Conservation (phyloP, 352 stramenopile species). For the Thalassiosira livingstoniorum region DNA sequence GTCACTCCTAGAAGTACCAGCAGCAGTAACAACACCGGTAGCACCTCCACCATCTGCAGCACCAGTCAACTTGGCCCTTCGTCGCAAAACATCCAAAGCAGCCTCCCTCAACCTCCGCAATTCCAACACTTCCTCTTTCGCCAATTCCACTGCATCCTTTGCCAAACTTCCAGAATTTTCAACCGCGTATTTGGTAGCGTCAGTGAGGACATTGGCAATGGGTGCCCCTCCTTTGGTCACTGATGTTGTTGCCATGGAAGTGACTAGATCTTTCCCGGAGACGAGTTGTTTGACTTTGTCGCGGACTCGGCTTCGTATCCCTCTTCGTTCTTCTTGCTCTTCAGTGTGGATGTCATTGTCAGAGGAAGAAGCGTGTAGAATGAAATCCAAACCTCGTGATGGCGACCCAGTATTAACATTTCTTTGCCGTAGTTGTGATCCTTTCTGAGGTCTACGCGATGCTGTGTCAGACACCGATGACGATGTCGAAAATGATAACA, state of each 20-base stretch:
- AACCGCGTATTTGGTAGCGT: slow-evolving; percentile 32
- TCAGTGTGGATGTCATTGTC: background rate
- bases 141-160: slow-evolving; percentile 48
- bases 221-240: slow-evolving; percentile 18
- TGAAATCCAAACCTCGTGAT: too few relatives aligned
- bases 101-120: too few relatives aligned
- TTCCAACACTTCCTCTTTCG: slow-evolving; percentile 46
- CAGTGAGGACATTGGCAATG: slow-evolving; percentile 52
- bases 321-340: background rate
- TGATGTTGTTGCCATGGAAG: background rate
- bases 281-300: background rate
- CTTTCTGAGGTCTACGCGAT: too few relatives aligned
- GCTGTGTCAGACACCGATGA: too few relatives aligned
- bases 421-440: too few relatives aligned
- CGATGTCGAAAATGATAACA: too few relatives aligned
- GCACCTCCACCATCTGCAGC: background rate
- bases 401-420: too few relatives aligned
- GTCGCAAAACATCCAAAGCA: too few relatives aligned
- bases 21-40: background rate
- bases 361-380: too few relatives aligned
- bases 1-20: background rate
- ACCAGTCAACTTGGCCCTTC: background rate
- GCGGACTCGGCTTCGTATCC: background rate
- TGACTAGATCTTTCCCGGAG: background rate
- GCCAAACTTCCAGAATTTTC: background rate